Evolutionary conservation across 495 filamentous ascomycete genomes (phyloP), one percentile per base, ranked within the genome.

Genomic region (Penicillium lividum): DNA sequence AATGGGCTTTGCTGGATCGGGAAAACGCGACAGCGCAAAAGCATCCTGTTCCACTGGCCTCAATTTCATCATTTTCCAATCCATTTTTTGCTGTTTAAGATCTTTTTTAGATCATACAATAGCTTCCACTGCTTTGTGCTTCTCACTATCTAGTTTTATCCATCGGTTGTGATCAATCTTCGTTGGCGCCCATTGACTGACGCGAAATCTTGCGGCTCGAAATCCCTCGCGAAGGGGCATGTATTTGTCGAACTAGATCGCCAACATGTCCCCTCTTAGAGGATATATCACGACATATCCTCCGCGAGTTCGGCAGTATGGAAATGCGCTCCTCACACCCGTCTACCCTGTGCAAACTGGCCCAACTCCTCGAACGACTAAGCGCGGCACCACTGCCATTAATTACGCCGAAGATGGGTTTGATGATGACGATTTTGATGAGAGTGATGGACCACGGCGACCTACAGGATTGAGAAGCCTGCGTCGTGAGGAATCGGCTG

Each of bases 361-460:
- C 28, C 89, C 90, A 8, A 78, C 85, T 18, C 81, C 90, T 57
- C 85, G 93, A 66, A 97, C 92, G 18, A 98, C 94, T 18, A 99
- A 99, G 76, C 89, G 94, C 69, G 95, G 94, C 38, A 98, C 94
- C 3, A 91, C 90, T 40, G 90, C 92, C 45, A 93, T 97, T 67
- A 98, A 97, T 72, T 99, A 99, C 66, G 93, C 94, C 30, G 94
- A 99, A 71, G 92, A 97, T 66, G 93, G 90, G 16, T 96, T 83
- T 64, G 94, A 97, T 54, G 92, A 98, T 71, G 88, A 94, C 51
- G 92, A 97, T 63, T 93, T 97, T 59, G 92, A 97, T 38, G 93
- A 96, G 45, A 90, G 85, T 44, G 90, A 92, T 66, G 84, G 79
- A 33, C 86, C 87, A 43, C 84, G 91, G 54, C 85, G 90, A 47